Percentiles rank a stretch among this genome's conserved stretches.
These are phyloP conservation scores for Phytopythium sindhum DNA, from an alignment of 352 stramenopile genomes.

Conservation along the genomic window DNA sequence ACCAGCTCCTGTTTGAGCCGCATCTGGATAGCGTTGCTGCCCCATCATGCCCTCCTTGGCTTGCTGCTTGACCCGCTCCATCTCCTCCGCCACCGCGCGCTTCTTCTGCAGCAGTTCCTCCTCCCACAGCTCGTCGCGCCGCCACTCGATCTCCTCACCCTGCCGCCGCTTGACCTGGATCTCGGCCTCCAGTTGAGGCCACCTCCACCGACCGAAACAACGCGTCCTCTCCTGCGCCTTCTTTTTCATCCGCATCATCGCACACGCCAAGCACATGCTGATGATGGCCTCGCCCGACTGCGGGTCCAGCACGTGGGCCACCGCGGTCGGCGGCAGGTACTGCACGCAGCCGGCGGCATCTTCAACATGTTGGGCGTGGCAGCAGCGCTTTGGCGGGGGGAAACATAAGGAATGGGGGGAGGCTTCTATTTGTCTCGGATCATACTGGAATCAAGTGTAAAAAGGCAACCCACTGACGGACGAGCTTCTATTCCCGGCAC, in stretches of 20 bases:
- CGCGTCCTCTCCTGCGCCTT: constrained; percentile 65
- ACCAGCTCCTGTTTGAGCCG: constrained; percentile 53
- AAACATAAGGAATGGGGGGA: too few species aligned
- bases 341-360: constrained; percentile 91
- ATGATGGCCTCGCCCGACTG: constrained; percentile 84
- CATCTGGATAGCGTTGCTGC: constrained; percentile 73
- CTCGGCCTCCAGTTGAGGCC: too few species aligned
- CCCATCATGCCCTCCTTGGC: constrained; percentile 88
- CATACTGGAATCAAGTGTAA: too few species aligned
- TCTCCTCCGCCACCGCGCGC: constrained; percentile 63
- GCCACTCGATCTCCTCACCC: constrained; percentile 82
- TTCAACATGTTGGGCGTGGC: too few species aligned
- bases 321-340: constrained; percentile 91
- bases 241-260: too few species aligned
- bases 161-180: constrained; percentile 76
- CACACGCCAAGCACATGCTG: constrained; percentile 94
- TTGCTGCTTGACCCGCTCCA: constrained; percentile 54
- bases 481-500: too few species aligned
- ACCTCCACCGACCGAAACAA: constrained; percentile 78
- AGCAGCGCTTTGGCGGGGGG: too few species aligned
- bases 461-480: too few species aligned
- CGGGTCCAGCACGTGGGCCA: constrained; percentile 87
- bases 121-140: constrained; percentile 91
- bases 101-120: constrained; percentile 86
- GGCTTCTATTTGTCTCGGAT: too few species aligned